Evolutionary conservation across 306 rosid species (phyloP).

Genomic region (Pterocarpus santalinus): DNA sequence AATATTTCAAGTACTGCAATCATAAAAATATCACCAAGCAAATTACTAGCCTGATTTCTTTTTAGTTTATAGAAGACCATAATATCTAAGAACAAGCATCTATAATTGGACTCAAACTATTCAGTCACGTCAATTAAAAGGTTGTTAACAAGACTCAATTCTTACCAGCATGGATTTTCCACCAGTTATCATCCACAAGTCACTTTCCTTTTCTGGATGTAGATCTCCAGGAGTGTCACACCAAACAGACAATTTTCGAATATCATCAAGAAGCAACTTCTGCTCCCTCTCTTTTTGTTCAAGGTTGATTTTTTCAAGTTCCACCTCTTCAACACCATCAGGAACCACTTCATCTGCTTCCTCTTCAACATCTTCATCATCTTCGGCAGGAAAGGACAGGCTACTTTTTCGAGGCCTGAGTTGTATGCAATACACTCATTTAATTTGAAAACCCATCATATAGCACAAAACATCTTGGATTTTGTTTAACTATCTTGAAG

Average conservation of each 20-base stretch:
- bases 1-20: slow-evolving; percentile 1
- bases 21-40: slow-evolving; percentile 42
- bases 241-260: slow-evolving; percentile 74
- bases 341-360: slow-evolving; percentile 99
- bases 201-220: slow-evolving; percentile 81
- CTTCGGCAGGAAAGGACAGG: slow-evolving; percentile 85
- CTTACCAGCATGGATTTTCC: slow-evolving; percentile 86
- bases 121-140: slow-evolving; percentile 38
- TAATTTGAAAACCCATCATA: slow-evolving; percentile 45
- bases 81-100: slow-evolving; percentile 40
- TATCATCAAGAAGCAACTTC: slow-evolving; percentile 86
- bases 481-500: slow-evolving; percentile 35
- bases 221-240: slow-evolving; percentile 70
- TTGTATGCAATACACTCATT: slow-evolving; percentile 45
- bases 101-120: slow-evolving; percentile 37
- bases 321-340: slow-evolving; percentile 99
- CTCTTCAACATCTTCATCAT: slow-evolving; percentile 95
- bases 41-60: slow-evolving; percentile 2
- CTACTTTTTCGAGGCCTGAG: slow-evolving; percentile 97
- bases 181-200: slow-evolving; percentile 86
- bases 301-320: slow-evolving; percentile 89
- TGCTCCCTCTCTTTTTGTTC: slow-evolving; percentile 85
- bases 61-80: background rate
- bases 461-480: slow-evolving; percentile 39
- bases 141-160: slow-evolving; percentile 46